Evolutionary conservation across 805 yeast genomes (phyloP).

Genomic region (Candida manassasensis): DNA sequence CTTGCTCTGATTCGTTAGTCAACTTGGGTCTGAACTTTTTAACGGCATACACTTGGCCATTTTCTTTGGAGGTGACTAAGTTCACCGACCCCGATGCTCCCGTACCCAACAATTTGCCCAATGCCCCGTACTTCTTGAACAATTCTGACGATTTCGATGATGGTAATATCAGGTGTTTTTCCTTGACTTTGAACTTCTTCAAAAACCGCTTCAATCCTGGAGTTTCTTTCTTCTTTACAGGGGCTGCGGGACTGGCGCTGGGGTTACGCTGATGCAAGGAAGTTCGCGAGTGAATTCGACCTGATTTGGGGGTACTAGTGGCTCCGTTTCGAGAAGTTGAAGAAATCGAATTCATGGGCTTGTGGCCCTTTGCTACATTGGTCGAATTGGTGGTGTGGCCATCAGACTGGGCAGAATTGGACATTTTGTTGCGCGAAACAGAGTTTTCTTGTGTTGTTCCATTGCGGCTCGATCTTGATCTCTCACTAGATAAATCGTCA

Average conservation of each 20-base stretch:
- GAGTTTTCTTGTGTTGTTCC: no score
- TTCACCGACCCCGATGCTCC: slow-evolving; percentile 97
- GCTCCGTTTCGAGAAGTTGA: neutral
- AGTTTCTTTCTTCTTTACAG: neutral
- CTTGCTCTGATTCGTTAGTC: slow-evolving; percentile 56
- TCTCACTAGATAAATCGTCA: no score
- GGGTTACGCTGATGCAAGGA: slow-evolving; percentile 1
- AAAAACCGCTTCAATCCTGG: slow-evolving; percentile 44
- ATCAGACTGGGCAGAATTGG: no score
- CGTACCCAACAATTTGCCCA: slow-evolving; percentile 73
- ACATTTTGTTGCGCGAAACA: no score
- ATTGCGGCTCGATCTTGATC: no score
- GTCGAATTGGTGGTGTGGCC: no score
- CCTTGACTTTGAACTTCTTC: slow-evolving; percentile 38
- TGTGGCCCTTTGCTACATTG: no score
- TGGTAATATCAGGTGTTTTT: slow-evolving; percentile 6
- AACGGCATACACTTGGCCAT: slow-evolving; percentile 66
- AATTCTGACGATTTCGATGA: slow-evolving; percentile 19
- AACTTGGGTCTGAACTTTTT: slow-evolving; percentile 75
- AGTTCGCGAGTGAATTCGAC: slow-evolving; percentile 10
- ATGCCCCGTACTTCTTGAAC: slow-evolving; percentile 57
- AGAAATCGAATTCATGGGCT: neutral
- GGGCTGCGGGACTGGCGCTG: neutral
- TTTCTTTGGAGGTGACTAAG: slow-evolving; percentile 58
- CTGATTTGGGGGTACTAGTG: neutral